Evolutionary conservation across 768 basidiomycete genomes (phyloP), one percentile per base, ranked within the genome.

Genomic region (Leccinum ochraceum): DNA sequence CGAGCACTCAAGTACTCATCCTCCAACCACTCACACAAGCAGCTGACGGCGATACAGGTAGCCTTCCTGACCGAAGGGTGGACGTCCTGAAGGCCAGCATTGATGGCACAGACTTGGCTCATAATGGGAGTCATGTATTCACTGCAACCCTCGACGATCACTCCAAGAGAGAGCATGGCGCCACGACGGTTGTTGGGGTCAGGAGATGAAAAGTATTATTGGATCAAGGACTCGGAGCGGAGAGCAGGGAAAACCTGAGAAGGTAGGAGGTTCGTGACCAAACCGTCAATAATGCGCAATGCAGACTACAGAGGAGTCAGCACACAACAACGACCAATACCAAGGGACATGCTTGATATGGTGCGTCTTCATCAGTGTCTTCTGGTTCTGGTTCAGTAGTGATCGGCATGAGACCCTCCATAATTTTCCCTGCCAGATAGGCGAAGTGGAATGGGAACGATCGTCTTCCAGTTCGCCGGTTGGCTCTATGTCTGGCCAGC

Each of bases 81-180:
- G 42, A 77, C 73, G 72, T 99, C 97, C 61, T 82, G 83, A 34
- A 99, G 85, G 65, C 95, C 95, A 53, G 85, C 81, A 71, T 97
- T 92, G 67, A 99, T 87, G 58, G 95, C 97, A 26, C 97, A 99
- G 30, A 99, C 88, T 68, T 92, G 83, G 61, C 74, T 76, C 83
- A 99, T 94, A 66, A 94, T 83, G 9, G 95, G 94, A 36, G 94
- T 93, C 86, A 99, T 98, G 78, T 80, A 98, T 79, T 98, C 95
- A 77, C 90, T 93, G 80, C 96, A 98, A 17, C 97, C 97, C 74
- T 99, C 97, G 60, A 98, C 94, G 50, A 88, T 86, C 54, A 98
- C 93, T 65, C 97, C 97, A 54, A 99, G 86, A 1, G 95, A 92
- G 69, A 96, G 92, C 79, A 98, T 89, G 8, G 95, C 96, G 53